Percentiles rank a stretch among this genome's conserved stretches.
These are phyloP conservation scores for Hypoxylon sp. DNA, from an alignment of 2,329 filamentous ascomycete species.

Conservation along the genomic window DNA sequence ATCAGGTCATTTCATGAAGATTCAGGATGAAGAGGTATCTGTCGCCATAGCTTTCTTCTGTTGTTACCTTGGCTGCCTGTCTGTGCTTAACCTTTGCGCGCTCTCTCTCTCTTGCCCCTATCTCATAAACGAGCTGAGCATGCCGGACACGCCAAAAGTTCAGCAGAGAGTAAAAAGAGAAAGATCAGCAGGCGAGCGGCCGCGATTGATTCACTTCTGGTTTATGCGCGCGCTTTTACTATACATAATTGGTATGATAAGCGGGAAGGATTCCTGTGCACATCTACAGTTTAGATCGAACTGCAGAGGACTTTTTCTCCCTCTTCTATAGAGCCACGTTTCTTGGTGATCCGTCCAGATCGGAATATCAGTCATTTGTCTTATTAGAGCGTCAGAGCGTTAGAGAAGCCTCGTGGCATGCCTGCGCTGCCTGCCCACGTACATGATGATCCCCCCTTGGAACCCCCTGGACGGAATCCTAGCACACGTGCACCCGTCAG, in stretches of 20 bases:
- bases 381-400: constrained; percentile 1
- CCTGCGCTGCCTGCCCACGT: constrained; percentile 25
- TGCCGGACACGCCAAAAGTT: not conserved
- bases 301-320: constrained; percentile 16
- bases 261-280: constrained; percentile 19
- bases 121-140: not conserved
- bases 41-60: too few species aligned
- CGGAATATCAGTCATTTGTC: constrained; percentile 22
- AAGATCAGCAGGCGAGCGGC: too few species aligned
- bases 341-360: constrained; percentile 13
- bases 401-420: constrained; percentile 30
- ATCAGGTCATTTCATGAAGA: constrained; percentile 20
- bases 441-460: constrained; percentile 15
- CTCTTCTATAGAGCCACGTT: constrained; percentile 12
- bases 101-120: not conserved
- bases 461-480: constrained; percentile 25
- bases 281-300: constrained; percentile 16
- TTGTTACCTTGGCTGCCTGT: too few species aligned
- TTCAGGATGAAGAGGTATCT: not conserved
- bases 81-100: too few species aligned
- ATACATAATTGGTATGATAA: too few species aligned
- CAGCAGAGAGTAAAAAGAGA: not conserved
- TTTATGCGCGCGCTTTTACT: not conserved
- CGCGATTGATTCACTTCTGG: not conserved
- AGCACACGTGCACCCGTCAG: constrained; percentile 32